Evolutionary conservation across 2,329 filamentous ascomycete genomes (phyloP), one percentile per base, ranked within the genome.

Genomic region (Biscogniauxia mediterranea): DNA sequence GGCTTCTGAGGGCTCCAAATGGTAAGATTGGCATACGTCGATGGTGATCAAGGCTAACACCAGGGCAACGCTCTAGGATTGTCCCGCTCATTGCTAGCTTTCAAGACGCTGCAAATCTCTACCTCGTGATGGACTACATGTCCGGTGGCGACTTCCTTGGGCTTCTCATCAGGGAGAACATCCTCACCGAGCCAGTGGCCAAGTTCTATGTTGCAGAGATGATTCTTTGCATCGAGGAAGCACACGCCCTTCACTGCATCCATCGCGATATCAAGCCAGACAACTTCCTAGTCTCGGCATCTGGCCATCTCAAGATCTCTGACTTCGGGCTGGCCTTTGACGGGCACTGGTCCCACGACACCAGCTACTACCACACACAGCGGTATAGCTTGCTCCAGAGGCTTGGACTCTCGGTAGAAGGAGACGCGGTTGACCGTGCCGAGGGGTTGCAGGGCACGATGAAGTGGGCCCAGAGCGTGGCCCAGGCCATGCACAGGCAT

Each of bases 111-210:
- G 83, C 85, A 51, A 92, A 91, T 68, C 81, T 99, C 5, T 98
- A 98, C 70, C 85, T 99, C 5, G 90, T 97, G 57, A 97, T 98
- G 93, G 93, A 98, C 62, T 99, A 96, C 73, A 97, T 97, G 92
- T 89, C 96, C 1, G 95, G 94, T 0, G 94, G 95, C 0, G 94
- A 99, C 73, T 98, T 99, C 67, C 82, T 99, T 0, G 91, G 91
- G 1, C 77, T 97, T 0, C 79, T 99, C 17, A 90, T 97, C 59
- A 87, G 93, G 17, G 91, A 96, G 71, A 93, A 95, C 63, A 85
- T 91, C 2, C 81, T 99, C 1, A 87, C 87, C 59, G 95, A 98
- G 74, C 80, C 83, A 0, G 86, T 91, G 52, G 88, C 93, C 4
- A 89, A 86, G 64, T 97, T 91, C 80, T 98, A 98, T 73, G 81